Evolutionary conservation across 106 monocot species (phyloP), one percentile per base, ranked within the genome.

Genomic region (Phalaenopsis aphrodite): DNA sequence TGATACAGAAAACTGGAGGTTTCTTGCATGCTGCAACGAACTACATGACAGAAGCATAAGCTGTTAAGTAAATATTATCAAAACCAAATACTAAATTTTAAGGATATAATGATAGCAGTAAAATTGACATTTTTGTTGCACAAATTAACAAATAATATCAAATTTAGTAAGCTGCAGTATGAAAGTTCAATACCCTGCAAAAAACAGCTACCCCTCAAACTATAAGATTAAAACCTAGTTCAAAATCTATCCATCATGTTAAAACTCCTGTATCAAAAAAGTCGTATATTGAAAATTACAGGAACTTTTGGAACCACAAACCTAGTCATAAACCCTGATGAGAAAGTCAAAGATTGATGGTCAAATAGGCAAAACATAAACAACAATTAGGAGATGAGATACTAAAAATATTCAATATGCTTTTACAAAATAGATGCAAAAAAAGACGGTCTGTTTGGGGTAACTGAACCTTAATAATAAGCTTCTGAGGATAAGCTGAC

Each of bases 21-120:
- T 90, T 98, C 85, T 92, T 92, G 82, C 94, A 98, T 11, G 97
- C 94, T 61, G 94, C 97, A 75, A 94, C 87, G 83, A 98, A 98
- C 97, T 98, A 74, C 55, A 81, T 19, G 57, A 55, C 12, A 84
- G 76, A 86, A 81, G 39, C 11, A 37, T 73, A 68, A 30, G 39
- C 38, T 69, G 3, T 39, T 39, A 37, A 69, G 69, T 2, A 2
- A 69, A 39, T 69, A n/a, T 12, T 69, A 37, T 38, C 69, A 61
- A 61, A 21, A 4, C 21, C n/a, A 0, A 5, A 6, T n/a, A n/a
- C 21, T 21, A 61, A 14, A 69, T 69, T 39, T 69, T 11, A 3
- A 69, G 69, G 0, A 14, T 69, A 30, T 3, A 30, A 11, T 69
- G 38, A 69, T 1, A 38, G 69, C 14, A 39, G 69, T 37, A 30